A percentile compares a stretch with the other conserved stretches of the same genome.
These are phyloP conservation scores for Stromatinia cepivora DNA, from an alignment of 2,329 filamentous ascomycete genomes.

Conservation along the genomic window DNA sequence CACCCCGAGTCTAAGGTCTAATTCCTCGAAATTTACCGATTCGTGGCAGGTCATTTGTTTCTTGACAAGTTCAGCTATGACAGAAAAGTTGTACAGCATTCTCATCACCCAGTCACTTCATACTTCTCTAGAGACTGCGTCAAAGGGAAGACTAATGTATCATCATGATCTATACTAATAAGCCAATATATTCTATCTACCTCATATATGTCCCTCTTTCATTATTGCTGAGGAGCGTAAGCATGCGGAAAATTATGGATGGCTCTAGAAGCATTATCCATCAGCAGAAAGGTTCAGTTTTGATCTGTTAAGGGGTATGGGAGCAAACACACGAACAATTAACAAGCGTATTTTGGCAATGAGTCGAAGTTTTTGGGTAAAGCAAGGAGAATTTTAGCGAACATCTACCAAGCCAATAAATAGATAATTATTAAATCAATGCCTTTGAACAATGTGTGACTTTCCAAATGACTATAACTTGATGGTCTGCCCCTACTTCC, in stretches of 20 bases:
- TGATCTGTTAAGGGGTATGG: not conserved
- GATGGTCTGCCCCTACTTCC: not conserved
- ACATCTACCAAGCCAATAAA: not conserved
- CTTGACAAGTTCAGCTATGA: not conserved
- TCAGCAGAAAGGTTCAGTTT: not conserved
- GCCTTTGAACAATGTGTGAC: not conserved
- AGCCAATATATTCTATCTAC: not conserved
- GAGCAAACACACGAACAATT: not conserved
- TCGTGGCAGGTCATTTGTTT: not conserved
- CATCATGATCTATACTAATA: not conserved
- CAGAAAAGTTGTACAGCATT: not conserved
- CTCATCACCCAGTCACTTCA: not conserved
- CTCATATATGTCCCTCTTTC: not conserved
- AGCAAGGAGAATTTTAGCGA: not conserved
- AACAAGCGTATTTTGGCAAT: not conserved
- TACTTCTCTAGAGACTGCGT: not conserved
- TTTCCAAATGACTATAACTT: not conserved
- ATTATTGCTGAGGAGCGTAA: not conserved
- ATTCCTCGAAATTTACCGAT: not conserved
- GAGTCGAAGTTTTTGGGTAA: not conserved
- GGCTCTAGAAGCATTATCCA: not conserved
- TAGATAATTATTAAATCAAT: not conserved
- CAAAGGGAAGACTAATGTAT: not conserved
- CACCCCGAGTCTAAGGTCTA: slow-evolving; percentile 21
- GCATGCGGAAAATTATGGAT: not conserved